Base-by-base conservation (phyloP, 331 rosid species). In the Dryas integrifolia region DNA sequence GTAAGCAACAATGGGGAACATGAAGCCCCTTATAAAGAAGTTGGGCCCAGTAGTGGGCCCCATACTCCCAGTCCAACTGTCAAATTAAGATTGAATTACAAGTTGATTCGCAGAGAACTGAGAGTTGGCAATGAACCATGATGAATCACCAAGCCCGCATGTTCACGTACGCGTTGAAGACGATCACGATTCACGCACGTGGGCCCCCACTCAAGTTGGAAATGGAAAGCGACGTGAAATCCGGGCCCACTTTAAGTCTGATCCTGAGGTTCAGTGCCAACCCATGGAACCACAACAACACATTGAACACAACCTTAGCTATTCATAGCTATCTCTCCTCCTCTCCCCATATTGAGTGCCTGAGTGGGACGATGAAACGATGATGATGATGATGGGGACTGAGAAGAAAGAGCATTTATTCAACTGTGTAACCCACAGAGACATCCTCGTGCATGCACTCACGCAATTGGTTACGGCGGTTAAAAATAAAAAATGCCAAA, bases 371-470 rank as follows among this genome's bases (percentile, higher is more conserved):
- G 59, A 55, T 9, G 49, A 21, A 21, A 44, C 11, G 53, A 46
- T n/a, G 56, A 39, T 9, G 11, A 13, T 35, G 51, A 56, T 13
- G 65, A 15, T n/a, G 49, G 39, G 2, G 67, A 44, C 15, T 41
- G 49, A 62, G 44, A 12, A 2, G 9, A 30, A 30, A 44, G 9
- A 44, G 26, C 75, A 69, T 64, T 63, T 14, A 63, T 2, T 4
- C 72, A 48, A 49, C 46, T 38, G 18, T 43, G 76, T 58, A 21
- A 52, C 43, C 51, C 26, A 69, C 80, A 74, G 49, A 70, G 62
- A 14, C 58, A 57, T 82, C 88, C 88, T 80, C 88, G 91, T 87
- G 91, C 71, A 16, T 77, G 88, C 53, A 14, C 67, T 86, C 86
- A 84, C 88, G 84, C 83, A 82, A 24, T 65, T 64, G 60, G 76